Percentiles rank a stretch among this genome's conserved stretches.
These are phyloP conservation scores for Aspergillus saccharolyticus DNA, from an alignment of 495 filamentous ascomycete genomes.

Conservation along the genomic window DNA sequence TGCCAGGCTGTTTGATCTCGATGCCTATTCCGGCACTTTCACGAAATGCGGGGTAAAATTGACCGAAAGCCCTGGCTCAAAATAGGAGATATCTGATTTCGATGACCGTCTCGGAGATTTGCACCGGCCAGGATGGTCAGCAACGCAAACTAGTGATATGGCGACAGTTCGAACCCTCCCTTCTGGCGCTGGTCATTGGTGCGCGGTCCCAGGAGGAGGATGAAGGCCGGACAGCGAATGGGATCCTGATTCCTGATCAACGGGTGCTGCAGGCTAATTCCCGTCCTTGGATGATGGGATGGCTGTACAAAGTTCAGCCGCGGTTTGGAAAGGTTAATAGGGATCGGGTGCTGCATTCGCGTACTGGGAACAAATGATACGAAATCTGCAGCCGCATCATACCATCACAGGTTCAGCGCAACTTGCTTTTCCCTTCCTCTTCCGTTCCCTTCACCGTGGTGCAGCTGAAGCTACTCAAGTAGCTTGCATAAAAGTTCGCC, in stretches of 20 bases:
- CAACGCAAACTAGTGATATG: neutral
- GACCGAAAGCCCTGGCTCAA: neutral
- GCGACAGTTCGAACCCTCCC: neutral
- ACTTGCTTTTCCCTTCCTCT: neutral
- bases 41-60: slow-evolving; percentile 17
- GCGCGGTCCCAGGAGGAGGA: neutral
- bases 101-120: neutral
- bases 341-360: neutral
- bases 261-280: slow-evolving; percentile 1
- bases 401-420: neutral
- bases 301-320: slow-evolving; percentile 1
- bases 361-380: neutral
- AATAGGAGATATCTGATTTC: neutral
- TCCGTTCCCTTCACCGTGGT: neutral
- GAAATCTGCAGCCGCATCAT: slow-evolving; percentile 2
- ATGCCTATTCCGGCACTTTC: neutral
- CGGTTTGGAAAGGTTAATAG: neutral
- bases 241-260: neutral
- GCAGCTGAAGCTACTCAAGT: neutral
- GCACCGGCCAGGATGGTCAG: neutral
- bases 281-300: no score
- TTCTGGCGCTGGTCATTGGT: neutral
- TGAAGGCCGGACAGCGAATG: neutral
- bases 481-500: slow-evolving; percentile 1
- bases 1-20: neutral